A percentile compares a stretch with the other conserved stretches of the same genome.
Conservation (phyloP, 2,329 filamentous ascomycete genomes). For the Curvularia verruculosa region DNA sequence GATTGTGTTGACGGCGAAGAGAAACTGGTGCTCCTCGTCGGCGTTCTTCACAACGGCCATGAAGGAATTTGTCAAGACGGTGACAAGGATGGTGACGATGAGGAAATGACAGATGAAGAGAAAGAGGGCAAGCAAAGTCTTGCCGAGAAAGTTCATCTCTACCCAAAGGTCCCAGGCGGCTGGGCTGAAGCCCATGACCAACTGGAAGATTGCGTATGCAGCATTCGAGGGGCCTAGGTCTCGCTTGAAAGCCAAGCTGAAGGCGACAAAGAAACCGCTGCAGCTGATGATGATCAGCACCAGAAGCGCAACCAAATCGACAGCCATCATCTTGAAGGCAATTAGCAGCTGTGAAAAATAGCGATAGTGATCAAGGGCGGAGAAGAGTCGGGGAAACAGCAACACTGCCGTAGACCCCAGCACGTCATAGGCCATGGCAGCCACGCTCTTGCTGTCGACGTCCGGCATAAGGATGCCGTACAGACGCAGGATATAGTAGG, state of each 20-base stretch:
- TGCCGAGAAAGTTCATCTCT: constrained; percentile 79
- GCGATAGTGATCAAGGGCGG: constrained; percentile 89
- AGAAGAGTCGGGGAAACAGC: constrained; percentile 88
- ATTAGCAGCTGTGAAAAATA: constrained; percentile 96
- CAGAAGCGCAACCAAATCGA: constrained; percentile 84
- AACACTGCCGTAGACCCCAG: constrained; percentile 89
- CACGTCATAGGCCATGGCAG: constrained; percentile 90
- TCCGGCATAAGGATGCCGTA: constrained; percentile 86
- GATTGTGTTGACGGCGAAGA: constrained; percentile 96
- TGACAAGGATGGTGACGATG: constrained; percentile 91
- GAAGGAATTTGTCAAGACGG: constrained; percentile 95
- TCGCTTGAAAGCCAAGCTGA: constrained; percentile 78
- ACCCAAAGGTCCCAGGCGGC: constrained; percentile 92
- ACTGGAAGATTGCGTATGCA: constrained; percentile 91
- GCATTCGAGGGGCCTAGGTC: constrained; percentile 73
- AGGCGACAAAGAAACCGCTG: constrained; percentile 94
- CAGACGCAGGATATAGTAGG: constrained; percentile 87
- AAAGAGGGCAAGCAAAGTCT: constrained; percentile 76
- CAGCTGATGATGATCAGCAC: constrained; percentile 84
- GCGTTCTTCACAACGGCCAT: constrained; percentile 94
- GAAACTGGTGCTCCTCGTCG: constrained; percentile 87
- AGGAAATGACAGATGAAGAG: constrained; percentile 95
- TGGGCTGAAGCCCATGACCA: constrained; percentile 94
- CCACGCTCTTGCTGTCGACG: constrained; percentile 69
- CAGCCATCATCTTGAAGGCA: constrained; percentile 91